These are phyloP conservation scores for Metarhizium humberi DNA, from an alignment of 2,329 filamentous ascomycete species.

Conservation along the genomic window DNA sequence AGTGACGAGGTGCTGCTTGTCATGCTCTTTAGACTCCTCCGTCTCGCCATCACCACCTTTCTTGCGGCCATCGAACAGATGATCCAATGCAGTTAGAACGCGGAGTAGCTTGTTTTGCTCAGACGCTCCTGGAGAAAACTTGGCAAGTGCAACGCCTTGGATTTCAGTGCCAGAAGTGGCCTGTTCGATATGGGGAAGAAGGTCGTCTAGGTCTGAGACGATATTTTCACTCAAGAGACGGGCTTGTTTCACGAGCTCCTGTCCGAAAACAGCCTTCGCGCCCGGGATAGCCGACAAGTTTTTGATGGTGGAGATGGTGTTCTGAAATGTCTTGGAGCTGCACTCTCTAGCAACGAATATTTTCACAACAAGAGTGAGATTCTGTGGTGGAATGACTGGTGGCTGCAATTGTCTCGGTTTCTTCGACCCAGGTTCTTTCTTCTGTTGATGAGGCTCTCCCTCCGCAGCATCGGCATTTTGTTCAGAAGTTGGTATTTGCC, in stretches of 20 bases:
- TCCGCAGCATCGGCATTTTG: conserved; percentile 16
- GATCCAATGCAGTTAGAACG: conserved; percentile 87
- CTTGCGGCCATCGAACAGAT: conserved; percentile 81
- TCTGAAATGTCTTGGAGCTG: conserved; percentile 94
- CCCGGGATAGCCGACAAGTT: conserved; percentile 89
- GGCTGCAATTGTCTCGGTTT: conserved; percentile 58
- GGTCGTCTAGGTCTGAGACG: conserved; percentile 70
- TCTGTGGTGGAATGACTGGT: conserved; percentile 78
- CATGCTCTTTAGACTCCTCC: conserved; percentile 42
- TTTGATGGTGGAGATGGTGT: conserved; percentile 97
- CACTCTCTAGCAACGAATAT: conserved; percentile 95
- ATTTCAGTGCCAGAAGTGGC: conserved; percentile 88
- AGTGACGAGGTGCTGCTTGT: conserved; percentile 78
- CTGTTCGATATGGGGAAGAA: conserved; percentile 77
- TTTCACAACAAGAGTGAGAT: conserved; percentile 88
- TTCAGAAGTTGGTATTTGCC: conserved; percentile 15
- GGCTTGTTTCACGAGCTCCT: conserved; percentile 82
- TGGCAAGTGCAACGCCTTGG: conserved; percentile 84
- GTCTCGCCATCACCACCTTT: conserved; percentile 40
- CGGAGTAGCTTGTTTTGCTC: conserved; percentile 94
- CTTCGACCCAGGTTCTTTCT: conserved; percentile 33
- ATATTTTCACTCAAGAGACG: conserved; percentile 78
- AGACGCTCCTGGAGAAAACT: conserved; percentile 91
- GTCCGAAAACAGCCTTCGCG: conserved; percentile 84
- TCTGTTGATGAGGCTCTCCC: conserved; percentile 25